phyloP scores from a whole-genome alignment of 78 protist genomes.

The Dictyostelium brefeldianum region DNA sequence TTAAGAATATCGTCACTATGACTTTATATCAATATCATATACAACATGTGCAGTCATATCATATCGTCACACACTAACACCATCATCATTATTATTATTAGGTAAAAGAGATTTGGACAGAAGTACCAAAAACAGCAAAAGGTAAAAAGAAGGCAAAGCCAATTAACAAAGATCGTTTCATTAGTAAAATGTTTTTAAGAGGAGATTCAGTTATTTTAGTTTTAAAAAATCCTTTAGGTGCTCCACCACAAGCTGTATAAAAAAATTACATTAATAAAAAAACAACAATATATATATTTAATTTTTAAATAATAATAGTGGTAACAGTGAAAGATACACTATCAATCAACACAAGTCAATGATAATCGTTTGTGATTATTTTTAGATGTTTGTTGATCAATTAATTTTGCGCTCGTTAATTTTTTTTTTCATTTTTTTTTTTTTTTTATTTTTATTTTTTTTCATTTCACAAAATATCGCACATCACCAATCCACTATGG shows the following conservation, averaged over 20 bases:
- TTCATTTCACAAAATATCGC: neutral
- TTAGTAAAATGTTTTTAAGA: conserved; percentile 98
- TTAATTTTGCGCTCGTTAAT: too few species aligned
- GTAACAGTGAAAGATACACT: neutral
- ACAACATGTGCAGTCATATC: neutral
- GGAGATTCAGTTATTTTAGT: conserved; percentile 99
- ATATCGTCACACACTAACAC: neutral
- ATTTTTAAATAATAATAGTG: neutral
- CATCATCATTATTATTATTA: neutral
- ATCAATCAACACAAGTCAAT: neutral
- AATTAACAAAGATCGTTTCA: conserved; percentile 95
- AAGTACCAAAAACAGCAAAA: conserved; percentile 93
- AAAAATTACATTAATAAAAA: neutral
- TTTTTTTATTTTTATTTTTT: neutral
- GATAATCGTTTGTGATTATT: too few species aligned
- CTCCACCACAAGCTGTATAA: conserved; percentile 38
- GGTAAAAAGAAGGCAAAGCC: conserved; percentile 93
- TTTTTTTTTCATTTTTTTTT: neutral
- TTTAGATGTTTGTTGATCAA: too few species aligned
- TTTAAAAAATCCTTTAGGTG: conserved; percentile 93
- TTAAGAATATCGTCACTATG: too few species aligned
- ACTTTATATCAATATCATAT: neutral
- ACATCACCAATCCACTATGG: neutral
- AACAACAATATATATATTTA: neutral
- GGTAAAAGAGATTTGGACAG: conserved; percentile 98